Evolutionary conservation across 75 land plant species (phyloP).

Genomic region (Larix kaempferi): DNA sequence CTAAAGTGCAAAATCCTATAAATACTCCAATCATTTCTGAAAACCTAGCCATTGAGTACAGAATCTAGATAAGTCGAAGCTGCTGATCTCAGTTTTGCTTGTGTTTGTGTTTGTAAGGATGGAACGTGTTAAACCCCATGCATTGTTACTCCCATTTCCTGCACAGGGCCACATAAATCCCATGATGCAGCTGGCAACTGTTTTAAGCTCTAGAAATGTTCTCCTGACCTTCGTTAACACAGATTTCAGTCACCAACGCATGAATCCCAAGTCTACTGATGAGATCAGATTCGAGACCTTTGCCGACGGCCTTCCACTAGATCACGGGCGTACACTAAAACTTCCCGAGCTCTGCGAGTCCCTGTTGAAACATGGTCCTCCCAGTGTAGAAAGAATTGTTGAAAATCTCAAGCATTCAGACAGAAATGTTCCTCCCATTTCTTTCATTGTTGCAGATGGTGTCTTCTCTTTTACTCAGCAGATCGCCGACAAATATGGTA

Average conservation of each 20-base stretch:
- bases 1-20: no score
- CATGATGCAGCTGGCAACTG: conserved; percentile 15
- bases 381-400: background rate
- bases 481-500: conserved; percentile 18
- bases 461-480: conserved; percentile 10
- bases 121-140: background rate
- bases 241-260: background rate
- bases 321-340: conserved; percentile 13
- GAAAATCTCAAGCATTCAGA: background rate
- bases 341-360: conserved; percentile 13
- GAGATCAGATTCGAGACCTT: conserved; percentile 17
- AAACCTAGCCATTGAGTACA: no score
- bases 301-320: conserved; percentile 20
- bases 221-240: conserved; percentile 23
- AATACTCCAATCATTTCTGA: no score
- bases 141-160: conserved; percentile 13
- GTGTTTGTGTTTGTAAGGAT: no score
- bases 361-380: background rate
- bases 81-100: no score
- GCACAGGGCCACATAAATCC: conserved; percentile 32
- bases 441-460: conserved; percentile 26
- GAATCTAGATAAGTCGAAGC: no score
- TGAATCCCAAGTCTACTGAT: background rate
- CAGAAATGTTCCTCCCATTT: background rate
- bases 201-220: conserved; percentile 3